These are phyloP conservation scores for Aspergillus neotritici DNA, from an alignment of 2,329 filamentous ascomycete species.

Conservation along the genomic window DNA sequence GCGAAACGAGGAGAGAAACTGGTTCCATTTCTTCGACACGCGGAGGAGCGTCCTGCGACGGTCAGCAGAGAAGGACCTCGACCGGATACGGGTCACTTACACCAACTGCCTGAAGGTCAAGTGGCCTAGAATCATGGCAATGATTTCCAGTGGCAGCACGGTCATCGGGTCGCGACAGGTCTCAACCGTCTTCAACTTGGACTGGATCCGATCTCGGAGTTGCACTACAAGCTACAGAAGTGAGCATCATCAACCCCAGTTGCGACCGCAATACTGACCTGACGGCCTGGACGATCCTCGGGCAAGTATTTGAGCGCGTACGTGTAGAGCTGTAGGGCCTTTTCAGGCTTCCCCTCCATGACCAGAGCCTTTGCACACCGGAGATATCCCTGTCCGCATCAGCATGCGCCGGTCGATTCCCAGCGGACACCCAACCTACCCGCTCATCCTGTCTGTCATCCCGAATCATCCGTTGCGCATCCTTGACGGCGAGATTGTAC, in stretches of 20 bases:
- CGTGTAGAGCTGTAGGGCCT: conserved; percentile 52
- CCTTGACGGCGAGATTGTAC: conserved; percentile 48
- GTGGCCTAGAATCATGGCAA: conserved; percentile 46
- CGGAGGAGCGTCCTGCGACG: conserved; percentile 41
- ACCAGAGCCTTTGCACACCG: conserved; percentile 47
- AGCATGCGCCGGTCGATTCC: no score
- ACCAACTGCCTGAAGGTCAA: conserved; percentile 49
- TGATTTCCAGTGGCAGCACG: conserved; percentile 51
- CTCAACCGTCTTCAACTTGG: conserved; percentile 15
- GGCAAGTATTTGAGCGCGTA: conserved; percentile 52
- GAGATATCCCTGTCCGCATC: conserved; percentile 46
- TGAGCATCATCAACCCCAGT: conserved; percentile 2
- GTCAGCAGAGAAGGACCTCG: not conserved
- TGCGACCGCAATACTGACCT: conserved; percentile 18
- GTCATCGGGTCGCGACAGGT: conserved; percentile 46
- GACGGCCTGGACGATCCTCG: conserved; percentile 30
- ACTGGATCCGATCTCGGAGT: conserved; percentile 18
- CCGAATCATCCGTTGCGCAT: conserved; percentile 55
- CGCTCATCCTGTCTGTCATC: conserved; percentile 47
- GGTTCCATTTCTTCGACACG: conserved; percentile 53
- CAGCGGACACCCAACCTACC: conserved; percentile 23
- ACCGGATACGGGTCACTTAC: conserved; percentile 22
- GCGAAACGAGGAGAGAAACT: conserved; percentile 44
- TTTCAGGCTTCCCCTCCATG: conserved; percentile 46
- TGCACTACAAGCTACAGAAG: conserved; percentile 37